Evolutionary conservation across 345 rosid species (phyloP).

Genomic region (Citrus maxima): DNA sequence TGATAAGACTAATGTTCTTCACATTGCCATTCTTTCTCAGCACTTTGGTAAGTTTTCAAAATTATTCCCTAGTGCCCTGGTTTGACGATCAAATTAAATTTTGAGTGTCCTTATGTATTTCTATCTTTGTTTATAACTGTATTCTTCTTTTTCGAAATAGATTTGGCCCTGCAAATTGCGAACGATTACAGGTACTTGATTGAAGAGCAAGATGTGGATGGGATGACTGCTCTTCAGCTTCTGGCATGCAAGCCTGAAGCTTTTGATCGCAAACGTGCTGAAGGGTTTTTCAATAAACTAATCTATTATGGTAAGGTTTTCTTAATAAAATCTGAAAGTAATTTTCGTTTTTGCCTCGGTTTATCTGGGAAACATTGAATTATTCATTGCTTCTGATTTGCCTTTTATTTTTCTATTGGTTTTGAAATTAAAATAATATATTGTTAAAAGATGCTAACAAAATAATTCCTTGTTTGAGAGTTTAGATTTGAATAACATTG

Average conservation of each 20-base stretch:
- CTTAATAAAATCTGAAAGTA: background rate
- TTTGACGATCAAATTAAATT: background rate
- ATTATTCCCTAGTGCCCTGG: background rate
- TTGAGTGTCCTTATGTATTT: background rate
- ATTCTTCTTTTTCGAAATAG: background rate
- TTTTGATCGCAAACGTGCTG: background rate
- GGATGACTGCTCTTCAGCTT: constrained; percentile 20
- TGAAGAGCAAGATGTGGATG: background rate
- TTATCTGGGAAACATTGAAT: background rate
- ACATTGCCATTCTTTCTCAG: constrained; percentile 17
- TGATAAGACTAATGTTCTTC: constrained; percentile 22
- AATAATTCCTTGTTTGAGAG: too few species aligned
- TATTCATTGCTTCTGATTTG: too few species aligned
- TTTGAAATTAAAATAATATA: too few species aligned
- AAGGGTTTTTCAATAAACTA: background rate
- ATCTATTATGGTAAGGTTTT: background rate
- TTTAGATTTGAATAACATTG: too few species aligned
- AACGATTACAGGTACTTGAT: background rate
- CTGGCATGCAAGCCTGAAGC: constrained; percentile 9
- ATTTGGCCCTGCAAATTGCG: constrained; percentile 5
- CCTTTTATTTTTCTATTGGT: too few species aligned
- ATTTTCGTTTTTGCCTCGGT: background rate
- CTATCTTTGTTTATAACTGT: too few species aligned
- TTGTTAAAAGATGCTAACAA: too few species aligned
- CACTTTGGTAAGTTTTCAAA: constrained; percentile 17